Conservation (phyloP, 2,329 filamentous ascomycete genomes). For the Chalara sp. region DNA sequence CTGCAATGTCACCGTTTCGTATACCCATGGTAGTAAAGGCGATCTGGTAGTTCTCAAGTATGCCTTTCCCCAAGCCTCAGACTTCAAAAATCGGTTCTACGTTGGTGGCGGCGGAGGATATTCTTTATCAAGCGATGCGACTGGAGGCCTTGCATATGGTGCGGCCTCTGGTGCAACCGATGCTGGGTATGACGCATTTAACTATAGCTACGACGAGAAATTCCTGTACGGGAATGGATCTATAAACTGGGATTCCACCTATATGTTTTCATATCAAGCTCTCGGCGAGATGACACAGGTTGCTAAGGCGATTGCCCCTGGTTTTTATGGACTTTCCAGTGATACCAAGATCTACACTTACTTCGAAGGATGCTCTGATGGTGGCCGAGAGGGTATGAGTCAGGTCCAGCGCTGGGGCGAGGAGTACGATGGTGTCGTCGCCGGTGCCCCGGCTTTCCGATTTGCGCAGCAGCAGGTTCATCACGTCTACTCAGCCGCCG, state of each 20-base stretch:
- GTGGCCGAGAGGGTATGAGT: constrained; percentile 42
- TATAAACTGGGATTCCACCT: constrained; percentile 28
- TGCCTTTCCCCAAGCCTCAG: constrained; percentile 28
- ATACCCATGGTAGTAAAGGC: constrained; percentile 20
- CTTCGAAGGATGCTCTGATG: constrained; percentile 37
- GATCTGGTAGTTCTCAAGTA: constrained; percentile 29
- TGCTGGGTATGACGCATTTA: constrained; percentile 38
- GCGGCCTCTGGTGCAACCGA: constrained; percentile 34
- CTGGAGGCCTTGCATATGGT: constrained; percentile 35
- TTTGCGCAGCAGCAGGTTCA: constrained; percentile 38
- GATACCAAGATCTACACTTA: constrained; percentile 11
- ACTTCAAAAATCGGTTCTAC: constrained; percentile 39
- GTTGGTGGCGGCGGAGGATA: constrained; percentile 38
- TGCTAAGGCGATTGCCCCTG: constrained; percentile 36
- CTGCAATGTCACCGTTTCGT: constrained; percentile 26
- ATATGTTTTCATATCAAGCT: constrained; percentile 33
- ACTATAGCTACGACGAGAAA: constrained; percentile 30
- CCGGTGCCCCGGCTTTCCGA: constrained; percentile 40
- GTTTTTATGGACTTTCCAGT: constrained; percentile 31
- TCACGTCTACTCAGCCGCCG: constrained; percentile 31
- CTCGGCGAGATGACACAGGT: constrained; percentile 31
- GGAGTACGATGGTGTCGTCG: constrained; percentile 38
- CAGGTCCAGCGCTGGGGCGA: constrained; percentile 34
- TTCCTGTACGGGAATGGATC: constrained; percentile 41
- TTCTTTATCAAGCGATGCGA: constrained; percentile 30